These are phyloP conservation scores for Candida anglica DNA, from an alignment of 805 yeast genomes.

Conservation along the genomic window DNA sequence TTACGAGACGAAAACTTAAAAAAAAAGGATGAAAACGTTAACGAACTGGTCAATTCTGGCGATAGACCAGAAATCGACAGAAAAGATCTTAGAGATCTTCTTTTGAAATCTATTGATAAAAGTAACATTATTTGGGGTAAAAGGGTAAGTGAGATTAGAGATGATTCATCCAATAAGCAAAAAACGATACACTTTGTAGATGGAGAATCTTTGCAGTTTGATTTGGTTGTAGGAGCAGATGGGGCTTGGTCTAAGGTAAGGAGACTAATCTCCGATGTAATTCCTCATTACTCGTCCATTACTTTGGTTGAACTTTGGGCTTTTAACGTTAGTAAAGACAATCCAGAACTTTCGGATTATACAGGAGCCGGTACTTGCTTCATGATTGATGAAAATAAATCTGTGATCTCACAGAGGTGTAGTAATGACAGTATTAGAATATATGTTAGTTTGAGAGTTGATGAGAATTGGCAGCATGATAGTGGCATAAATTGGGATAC, in stretches of 20 bases:
- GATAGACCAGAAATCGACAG: slow-evolving; percentile 2
- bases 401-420: not conserved
- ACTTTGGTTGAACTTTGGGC: slow-evolving; percentile 2
- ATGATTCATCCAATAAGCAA: no score
- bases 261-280: not conserved
- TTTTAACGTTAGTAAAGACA: not conserved
- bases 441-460: not conserved
- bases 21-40: not conserved
- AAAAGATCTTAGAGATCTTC: not conserved
- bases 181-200: not conserved
- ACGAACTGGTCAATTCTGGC: not conserved
- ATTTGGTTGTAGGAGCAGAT: slow-evolving; percentile 2
- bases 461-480: slow-evolving; percentile 1
- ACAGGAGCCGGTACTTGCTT: slow-evolving; percentile 1
- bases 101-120: not conserved
- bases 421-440: not conserved
- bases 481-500: not conserved
- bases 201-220: not conserved
- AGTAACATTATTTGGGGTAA: not conserved
- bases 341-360: not conserved
- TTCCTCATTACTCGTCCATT: not conserved
- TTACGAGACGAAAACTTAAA: not conserved
- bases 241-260: slow-evolving; percentile 2
- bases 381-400: not conserved
- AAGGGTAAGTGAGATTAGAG: no score